Base-by-base conservation (phyloP, 768 basidiomycete genomes). In the Vishniacozyma victoriae region DNA sequence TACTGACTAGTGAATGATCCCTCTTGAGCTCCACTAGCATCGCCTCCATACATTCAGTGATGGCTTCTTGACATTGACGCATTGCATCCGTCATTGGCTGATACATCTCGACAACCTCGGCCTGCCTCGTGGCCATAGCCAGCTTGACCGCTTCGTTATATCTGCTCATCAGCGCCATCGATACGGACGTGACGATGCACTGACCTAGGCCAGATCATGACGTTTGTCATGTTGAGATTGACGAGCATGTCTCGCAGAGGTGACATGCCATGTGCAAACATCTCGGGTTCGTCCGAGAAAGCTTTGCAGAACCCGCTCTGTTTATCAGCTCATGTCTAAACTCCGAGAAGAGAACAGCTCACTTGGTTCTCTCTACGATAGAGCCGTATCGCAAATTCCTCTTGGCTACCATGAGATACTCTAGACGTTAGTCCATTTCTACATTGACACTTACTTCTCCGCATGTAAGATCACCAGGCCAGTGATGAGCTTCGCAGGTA, bases 251-350 rank as follows among this genome's bases (percentile, higher is more conserved):
- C 90, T 61, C 83, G 86, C 18, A 99, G 75, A 1, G 95, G 95
- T 1, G 87, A 89, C 69, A 97, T 73, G 1, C 92, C 93, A 54
- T 82, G 87, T 0, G 86, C 91, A 52, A 99, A 95, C 54, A 85
- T 82, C 69, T 97, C 95, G 3, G 93, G 91, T 61, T 96, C 86
- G 70, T 97, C 95, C 2, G 90, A 88, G 66, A 99, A 95, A 0
- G 90, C 95, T 71, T 99, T 97, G 56, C 96, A 75, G 71, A 97
- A 99, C 1, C 93, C 93, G 2, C 76, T 77, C 67, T 78, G 26
- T 2, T n/a, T 29, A 11, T 15, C 5, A 11, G 38, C 46, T 25
- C 48, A 49, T 43, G 37, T 42, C 13, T 38, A 35, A 19, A 15
- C 24, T 18, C 16, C 40, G 22, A 2, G 14, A n/a, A n/a, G n/a